These are phyloP conservation scores for Pueraria montana DNA, from an alignment of 306 rosid genomes.

Conservation along the genomic window DNA sequence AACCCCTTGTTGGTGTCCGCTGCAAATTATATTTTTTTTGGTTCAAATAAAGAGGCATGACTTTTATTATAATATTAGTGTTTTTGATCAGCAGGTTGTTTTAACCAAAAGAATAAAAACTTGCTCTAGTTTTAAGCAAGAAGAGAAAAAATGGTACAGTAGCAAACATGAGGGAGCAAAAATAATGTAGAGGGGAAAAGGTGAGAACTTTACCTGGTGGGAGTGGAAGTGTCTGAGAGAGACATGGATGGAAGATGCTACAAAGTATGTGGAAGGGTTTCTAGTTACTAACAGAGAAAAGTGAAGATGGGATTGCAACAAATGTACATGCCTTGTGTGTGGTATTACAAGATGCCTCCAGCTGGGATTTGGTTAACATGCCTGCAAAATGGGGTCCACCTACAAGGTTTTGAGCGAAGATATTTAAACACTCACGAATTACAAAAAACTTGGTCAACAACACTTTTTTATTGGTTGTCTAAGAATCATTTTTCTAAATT, in stretches of 20 bases:
- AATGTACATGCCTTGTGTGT: too few species aligned
- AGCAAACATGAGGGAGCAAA: neutral
- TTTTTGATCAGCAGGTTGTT: neutral
- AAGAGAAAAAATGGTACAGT: neutral
- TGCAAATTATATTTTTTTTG: neutral
- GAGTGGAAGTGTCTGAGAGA: neutral
- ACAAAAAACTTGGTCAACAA: too few species aligned
- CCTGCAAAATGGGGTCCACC: neutral
- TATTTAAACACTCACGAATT: too few species aligned
- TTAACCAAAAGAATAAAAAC: neutral
- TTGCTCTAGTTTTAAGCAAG: neutral
- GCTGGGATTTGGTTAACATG: too few species aligned
- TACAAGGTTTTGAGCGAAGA: too few species aligned
- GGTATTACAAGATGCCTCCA: too few species aligned
- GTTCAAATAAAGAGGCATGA: neutral
- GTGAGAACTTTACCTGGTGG: conserved; percentile 8
- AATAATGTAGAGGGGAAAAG: neutral
- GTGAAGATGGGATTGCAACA: too few species aligned
- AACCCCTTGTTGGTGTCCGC: neutral
- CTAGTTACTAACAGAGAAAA: neutral
- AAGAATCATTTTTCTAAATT: too few species aligned
- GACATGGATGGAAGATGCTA: neutral
- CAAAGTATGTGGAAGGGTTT: too few species aligned
- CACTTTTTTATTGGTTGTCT: too few species aligned
- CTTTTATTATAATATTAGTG: neutral